phyloP scores from a whole-genome alignment of 371 early-diverging fungal species.

The Mortierella sp. region DNA sequence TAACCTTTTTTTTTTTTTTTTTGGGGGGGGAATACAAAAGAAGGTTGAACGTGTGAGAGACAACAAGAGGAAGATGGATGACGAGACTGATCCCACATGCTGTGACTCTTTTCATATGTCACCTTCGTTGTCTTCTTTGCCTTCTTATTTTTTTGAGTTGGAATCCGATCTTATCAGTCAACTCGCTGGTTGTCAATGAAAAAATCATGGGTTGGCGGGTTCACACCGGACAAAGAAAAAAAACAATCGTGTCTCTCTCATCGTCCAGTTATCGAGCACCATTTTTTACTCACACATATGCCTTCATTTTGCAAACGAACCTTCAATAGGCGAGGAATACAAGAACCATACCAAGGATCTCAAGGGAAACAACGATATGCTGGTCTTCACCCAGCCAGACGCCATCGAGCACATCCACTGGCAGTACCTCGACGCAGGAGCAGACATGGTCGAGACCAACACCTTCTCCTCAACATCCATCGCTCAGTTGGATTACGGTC shows the following conservation, averaged over 20 bases:
- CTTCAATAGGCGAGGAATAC: constrained; percentile 77
- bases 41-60: background rate
- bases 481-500: constrained; percentile 92
- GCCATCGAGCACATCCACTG: constrained; percentile 90
- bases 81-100: background rate
- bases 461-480: constrained; percentile 93
- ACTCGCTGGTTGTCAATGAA: background rate
- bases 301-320: background rate
- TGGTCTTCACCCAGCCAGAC: constrained; percentile 91
- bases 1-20: constrained; percentile 19
- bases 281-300: background rate
- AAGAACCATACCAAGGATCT: constrained; percentile 85
- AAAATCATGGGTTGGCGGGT: background rate
- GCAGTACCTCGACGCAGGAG: constrained; percentile 90
- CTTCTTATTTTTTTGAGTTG: background rate
- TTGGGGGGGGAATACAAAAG: background rate
- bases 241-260: background rate
- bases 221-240: background rate
- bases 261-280: background rate
- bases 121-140: background rate
- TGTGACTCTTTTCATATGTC: constrained; percentile 11
- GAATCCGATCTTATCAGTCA: constrained; percentile 7
- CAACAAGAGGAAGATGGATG: background rate
- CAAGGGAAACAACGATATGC: constrained; percentile 95
- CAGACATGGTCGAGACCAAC: constrained; percentile 96